Conservation (phyloP, 352 stramenopile species). For the Pythium aphanidermatum region DNA sequence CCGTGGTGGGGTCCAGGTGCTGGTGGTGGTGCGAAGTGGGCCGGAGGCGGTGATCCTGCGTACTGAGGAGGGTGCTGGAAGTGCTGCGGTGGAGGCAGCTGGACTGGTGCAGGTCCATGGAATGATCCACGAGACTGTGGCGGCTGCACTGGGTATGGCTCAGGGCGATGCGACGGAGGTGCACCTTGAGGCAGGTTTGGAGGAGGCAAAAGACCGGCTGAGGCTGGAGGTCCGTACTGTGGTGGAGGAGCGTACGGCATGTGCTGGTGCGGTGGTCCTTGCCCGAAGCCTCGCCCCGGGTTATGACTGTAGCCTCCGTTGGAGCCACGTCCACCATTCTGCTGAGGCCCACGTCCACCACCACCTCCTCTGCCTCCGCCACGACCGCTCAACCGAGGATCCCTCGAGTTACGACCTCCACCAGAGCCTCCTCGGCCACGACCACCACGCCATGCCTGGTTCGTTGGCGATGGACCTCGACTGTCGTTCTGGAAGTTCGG, state of each 20-base stretch:
- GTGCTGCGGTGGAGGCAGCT: neutral
- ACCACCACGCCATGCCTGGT: conserved; percentile 8
- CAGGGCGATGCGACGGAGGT: no score
- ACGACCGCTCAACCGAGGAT: conserved; percentile 8
- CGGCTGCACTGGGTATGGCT: neutral
- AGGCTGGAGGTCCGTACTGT: neutral
- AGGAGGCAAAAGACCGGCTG: no score
- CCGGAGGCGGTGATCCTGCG: neutral
- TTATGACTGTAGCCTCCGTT: neutral
- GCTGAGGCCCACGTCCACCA: neutral
- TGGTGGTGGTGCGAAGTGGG: neutral
- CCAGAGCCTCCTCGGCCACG: conserved; percentile 12
- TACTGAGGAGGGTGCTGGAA: conserved; percentile 1
- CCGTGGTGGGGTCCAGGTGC: neutral
- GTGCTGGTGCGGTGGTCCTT: neutral
- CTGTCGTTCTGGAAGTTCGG: no score
- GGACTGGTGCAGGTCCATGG: neutral
- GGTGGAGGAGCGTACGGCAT: neutral
- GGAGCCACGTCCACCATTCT: neutral
- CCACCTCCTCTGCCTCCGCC: conserved; percentile 1
- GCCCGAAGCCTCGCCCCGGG: no score
- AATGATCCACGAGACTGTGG: neutral
- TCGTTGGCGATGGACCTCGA: conserved; percentile 9
- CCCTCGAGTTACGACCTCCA: conserved; percentile 1
- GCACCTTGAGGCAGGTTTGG: no score